Conservation (phyloP, 2,329 filamentous ascomycete genomes). For the Lasiodiplodia theobromae region DNA sequence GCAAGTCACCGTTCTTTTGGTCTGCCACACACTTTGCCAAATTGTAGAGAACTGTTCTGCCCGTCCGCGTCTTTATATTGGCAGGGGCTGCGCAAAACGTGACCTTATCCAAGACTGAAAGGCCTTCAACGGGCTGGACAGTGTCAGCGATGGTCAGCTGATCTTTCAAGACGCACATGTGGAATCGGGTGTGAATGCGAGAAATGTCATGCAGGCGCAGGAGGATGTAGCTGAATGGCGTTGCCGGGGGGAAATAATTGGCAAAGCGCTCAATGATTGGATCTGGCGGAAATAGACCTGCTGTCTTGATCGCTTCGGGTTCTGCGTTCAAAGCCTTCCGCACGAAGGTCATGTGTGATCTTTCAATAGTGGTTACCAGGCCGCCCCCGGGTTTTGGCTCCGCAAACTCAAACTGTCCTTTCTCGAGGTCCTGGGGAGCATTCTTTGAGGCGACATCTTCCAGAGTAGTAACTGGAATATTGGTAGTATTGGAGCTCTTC, state of each 20-base stretch:
- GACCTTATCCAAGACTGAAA: constrained; percentile 77
- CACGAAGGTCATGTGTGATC: constrained; percentile 70
- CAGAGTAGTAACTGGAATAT: background rate
- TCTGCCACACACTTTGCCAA: constrained; percentile 75
- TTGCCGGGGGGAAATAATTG: constrained; percentile 79
- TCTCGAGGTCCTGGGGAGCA: constrained; percentile 5
- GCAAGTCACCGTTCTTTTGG: constrained; percentile 70
- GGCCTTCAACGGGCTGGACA: constrained; percentile 72
- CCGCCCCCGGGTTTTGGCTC: constrained; percentile 67
- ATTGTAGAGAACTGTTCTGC: constrained; percentile 63
- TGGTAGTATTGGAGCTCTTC: background rate
- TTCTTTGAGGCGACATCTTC: background rate
- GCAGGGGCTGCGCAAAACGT: constrained; percentile 77
- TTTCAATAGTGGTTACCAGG: constrained; percentile 79
- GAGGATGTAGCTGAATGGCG: constrained; percentile 84
- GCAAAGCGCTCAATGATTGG: constrained; percentile 77
- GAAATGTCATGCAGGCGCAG: constrained; percentile 75
- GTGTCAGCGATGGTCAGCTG: constrained; percentile 73
- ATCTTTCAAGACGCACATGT: constrained; percentile 70
- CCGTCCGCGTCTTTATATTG: constrained; percentile 58
- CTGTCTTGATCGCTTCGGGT: constrained; percentile 70
- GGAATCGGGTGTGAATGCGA: constrained; percentile 69
- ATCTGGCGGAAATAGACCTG: constrained; percentile 77
- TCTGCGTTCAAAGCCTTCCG: constrained; percentile 68
- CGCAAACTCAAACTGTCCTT: constrained; percentile 5